phyloP scores from a whole-genome alignment of 345 rosid genomes.

The Lumnitzera littorea region DNA sequence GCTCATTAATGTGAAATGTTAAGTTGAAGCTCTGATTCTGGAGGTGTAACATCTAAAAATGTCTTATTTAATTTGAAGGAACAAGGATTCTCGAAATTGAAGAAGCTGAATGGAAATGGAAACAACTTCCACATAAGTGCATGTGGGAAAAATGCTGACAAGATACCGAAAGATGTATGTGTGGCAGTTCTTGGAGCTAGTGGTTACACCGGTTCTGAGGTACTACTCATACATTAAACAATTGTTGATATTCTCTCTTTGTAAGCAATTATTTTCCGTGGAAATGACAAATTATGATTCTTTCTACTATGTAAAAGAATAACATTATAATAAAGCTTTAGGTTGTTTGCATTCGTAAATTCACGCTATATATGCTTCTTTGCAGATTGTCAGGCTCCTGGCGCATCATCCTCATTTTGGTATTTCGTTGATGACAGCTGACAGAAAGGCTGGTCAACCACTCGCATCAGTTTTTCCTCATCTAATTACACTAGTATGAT shows the following conservation, averaged over 20 bases:
- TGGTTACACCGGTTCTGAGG: constrained; percentile 99
- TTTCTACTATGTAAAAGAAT: background rate
- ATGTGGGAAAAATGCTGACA: constrained; percentile 16
- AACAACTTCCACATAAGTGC: constrained; percentile 25
- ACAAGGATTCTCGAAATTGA: background rate
- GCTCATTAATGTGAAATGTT: too few relatives aligned
- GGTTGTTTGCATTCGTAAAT: background rate
- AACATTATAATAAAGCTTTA: background rate
- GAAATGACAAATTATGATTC: background rate
- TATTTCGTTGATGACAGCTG: constrained; percentile 86
- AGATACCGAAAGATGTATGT: constrained; percentile 44
- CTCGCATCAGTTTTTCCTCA: constrained; percentile 88
- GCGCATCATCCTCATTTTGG: constrained; percentile 70
- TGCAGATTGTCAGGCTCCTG: constrained; percentile 77
- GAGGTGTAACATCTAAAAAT: too few relatives aligned
- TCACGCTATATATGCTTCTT: constrained; percentile 3
- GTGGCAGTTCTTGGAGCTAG: constrained; percentile 96
- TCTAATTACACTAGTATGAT: constrained; percentile 53
- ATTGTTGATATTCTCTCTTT: background rate
- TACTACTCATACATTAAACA: constrained; percentile 5
- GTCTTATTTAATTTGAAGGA: too few relatives aligned
- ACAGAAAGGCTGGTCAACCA: constrained; percentile 96
- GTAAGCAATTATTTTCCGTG: background rate
- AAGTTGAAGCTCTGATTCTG: too few relatives aligned
- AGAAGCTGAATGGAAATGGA: constrained; percentile 11